Base-by-base conservation (phyloP, 2,329 filamentous ascomycete genomes). In the Metarhizium humberi region DNA sequence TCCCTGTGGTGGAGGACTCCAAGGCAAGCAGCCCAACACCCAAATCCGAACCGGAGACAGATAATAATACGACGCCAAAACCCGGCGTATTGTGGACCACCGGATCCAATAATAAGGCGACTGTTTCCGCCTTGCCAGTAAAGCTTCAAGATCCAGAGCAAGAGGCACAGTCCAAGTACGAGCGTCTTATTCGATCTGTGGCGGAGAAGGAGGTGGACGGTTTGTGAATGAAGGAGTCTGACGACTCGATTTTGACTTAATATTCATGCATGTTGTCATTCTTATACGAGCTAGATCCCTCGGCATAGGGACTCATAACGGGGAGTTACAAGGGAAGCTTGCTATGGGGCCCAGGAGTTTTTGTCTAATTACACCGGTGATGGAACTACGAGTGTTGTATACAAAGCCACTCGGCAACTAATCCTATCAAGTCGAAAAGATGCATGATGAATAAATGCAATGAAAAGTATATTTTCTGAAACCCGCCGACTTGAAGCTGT, bases 1-100 rank as follows among this genome's bases (percentile, higher is more conserved):
- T 55, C 11, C 56, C 55, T 20, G 56, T 34, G 4, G 45, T 57
- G 3, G 67, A 73, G 20, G 69, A 71, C 42, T 57, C 60, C 36
- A 71, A 63, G 55, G 63, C 64, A 3, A 67, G 62, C 52, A 62
- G 62, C 40, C 65, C 65, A 7, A 67, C 66, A 7, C 64, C 67
- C 14, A 69, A 65, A 54, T 59, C 61, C 10, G 68, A 68, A 43
- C 50, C 62, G 13, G 63, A 63, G 38, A 57, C 59, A 14, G 61
- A 67, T 40, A 58, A 57, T 18, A 66, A 59, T 29, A 43, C 61
- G 3, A 55, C 59, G 7, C 51, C 58, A 18, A 68, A 66, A 45
- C 63, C 66, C 16, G 62, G 64, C 2, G 72, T 75, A 34, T 63
- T 74, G 20, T 74, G 72, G 72, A 62, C 63, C 3, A 63, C 67